Evolutionary conservation across 495 filamentous ascomycete species (phyloP), one percentile per base, ranked within the genome.

Genomic region (Apodospora peruviana): DNA sequence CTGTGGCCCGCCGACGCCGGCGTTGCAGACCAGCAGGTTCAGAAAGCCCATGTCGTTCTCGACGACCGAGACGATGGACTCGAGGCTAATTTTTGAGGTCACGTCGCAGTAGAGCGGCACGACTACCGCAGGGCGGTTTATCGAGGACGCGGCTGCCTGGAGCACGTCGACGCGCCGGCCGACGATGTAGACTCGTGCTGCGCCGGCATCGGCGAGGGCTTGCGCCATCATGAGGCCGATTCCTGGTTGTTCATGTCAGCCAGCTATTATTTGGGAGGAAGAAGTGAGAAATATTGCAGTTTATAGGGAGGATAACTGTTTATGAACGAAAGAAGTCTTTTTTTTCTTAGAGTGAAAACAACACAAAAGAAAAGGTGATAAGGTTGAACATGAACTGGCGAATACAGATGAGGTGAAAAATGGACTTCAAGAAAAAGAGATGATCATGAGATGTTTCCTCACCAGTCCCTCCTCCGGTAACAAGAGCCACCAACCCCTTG

Each of bases 201-300:
- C 85, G 11, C 86, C 86, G 19, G 50, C 61, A 10, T 49, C 50
- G 21, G 71, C 81, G 3, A 90, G 75, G 21, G 83, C 82, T 49
- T 74, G 75, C 8, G 85, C 73, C 64, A 87, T 85, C 74, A 82
- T 82, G 14, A 78, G 62, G 17, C 85, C 85, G 54, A 87, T 83
- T 12, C 84, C 84, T 84, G 35, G 18, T n/a, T 4, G 18, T 34
- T 35, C 4, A 17, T 45, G 18, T 24, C 16, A 7, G 27, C 1
- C 20, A 2, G 21, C 21, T 38, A 32, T 29, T 25, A 21, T 49
- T 27, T 35, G 5, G n/a, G n/a, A n/a, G n/a, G n/a, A n/a, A n/a
- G n/a, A n/a, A n/a, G n/a, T n/a, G n/a, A n/a, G n/a, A n/a, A n/a
- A n/a, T n/a, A n/a, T n/a, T n/a, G n/a, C n/a, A n/a, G n/a, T n/a